Base-by-base conservation (phyloP, 495 filamentous ascomycete species). In the Staphylotrichum longicolle region DNA sequence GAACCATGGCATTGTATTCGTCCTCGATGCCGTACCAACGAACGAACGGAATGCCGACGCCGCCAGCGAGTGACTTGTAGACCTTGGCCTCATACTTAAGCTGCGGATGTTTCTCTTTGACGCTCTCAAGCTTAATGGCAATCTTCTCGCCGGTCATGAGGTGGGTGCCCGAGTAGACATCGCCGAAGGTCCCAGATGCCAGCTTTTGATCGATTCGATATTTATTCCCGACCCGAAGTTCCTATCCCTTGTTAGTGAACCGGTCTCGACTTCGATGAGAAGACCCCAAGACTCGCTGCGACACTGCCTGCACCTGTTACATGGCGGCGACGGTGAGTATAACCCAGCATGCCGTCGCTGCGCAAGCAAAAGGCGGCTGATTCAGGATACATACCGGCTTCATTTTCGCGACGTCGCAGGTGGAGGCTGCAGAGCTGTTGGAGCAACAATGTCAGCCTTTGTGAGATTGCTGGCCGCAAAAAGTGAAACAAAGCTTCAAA, bases 1-100 rank as follows among this genome's bases (percentile, higher is more conserved):
- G 88, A 52, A 99, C 95, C 95, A 99, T 99, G 70, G 95, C 95
- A 78, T 99, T 98, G 85, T 99, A 99, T 79, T 99, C 95, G 77
- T 95, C 98, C 78, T 99, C 95, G 58, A 95, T 99, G 64, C 95
- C 95, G 78, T 97, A 99, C 95, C 95, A 99, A 74, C 95, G 91
- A 67, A 99, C 95, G 70, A 99, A 99, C 45, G 95, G 95, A 63
- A 99, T 99, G 57, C 95, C 95, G 66, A 99, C 95, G 75, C 95
- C 95, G 64, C 95, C 95, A 54, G 95, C 95, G 60, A 99, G 89
- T 27, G 92, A 96, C 80, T 99, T 99, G 88, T 99, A 99, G 73
- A 99, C 95, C 63, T 95, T 91, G 60, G 95, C 95, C 75, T 99
- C 95, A 83, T 99, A 99, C 79, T 99, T 95, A 48, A 99, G 89